Evolutionary conservation across 257 asterid genomes (phyloP), one percentile per base, ranked within the genome.

Genomic region (Mitragyna speciosa): DNA sequence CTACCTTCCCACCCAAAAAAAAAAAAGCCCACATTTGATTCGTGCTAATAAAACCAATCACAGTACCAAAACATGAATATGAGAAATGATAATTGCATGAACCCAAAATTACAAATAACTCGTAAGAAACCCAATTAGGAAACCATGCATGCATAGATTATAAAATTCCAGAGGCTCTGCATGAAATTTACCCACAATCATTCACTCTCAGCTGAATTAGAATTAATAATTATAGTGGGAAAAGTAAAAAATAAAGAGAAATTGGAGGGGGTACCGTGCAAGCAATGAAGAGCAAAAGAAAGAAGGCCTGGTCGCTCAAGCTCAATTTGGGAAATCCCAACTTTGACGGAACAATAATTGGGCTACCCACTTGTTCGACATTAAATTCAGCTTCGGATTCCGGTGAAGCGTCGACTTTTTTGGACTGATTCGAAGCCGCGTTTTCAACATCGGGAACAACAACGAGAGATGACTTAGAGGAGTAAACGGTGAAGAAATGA

Each of bases 261-360:
- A 59, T 65, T 12, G 30, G 24, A 54, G 33, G 56, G 73, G 76
- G n/a, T 81, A 93, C 98, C 93, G 95, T 91, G 93, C 90, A 88
- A 83, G 94, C 88, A 71, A 92, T 86, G 87, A 92, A 91, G 76
- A 92, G 83, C 39, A 92, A 77, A 65, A 94, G 95, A 82, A 86
- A 87, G 87, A 88, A 91, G 80, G 95, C 92, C 84, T 83, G 92
- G 80, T 92, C 92, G 68, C 83, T 82, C 81, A 88, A 82, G 89
- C 92, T 88, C 87, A 87, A 87, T 87, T 81, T 86, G 74, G 93
- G 87, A 69, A 81, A 74, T 63, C 86, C 73, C 64, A 86, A 26
- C 5, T 69, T 81, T 69, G 85, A 81, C 4, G 87, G 86, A 81
- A 87, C 70, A 43, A 74, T 72, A 20, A 17, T 1, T 49, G 97